Percentiles rank a stretch among this genome's conserved stretches.
Evolutionary conservation across 78 protist species (phyloP).

Genomic region (Tieghemostelium lacteum): DNA sequence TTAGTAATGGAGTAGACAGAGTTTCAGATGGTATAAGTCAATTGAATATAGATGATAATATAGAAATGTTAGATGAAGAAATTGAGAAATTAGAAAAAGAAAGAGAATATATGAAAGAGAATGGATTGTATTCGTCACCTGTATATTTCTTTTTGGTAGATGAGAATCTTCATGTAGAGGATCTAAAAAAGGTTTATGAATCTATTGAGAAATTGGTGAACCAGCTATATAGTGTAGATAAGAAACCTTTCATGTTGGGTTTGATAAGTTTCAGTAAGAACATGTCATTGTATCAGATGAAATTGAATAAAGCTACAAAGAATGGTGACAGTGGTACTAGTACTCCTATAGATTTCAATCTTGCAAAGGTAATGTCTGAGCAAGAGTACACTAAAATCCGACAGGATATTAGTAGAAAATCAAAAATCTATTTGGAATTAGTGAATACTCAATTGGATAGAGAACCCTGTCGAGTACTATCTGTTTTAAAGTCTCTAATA

Average conservation of each 20-base stretch:
- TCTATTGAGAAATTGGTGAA: too few species aligned
- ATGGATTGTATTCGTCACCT: background rate
- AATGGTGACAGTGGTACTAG: background rate
- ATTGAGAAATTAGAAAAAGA: too few species aligned
- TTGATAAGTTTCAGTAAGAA: conserved; percentile 40
- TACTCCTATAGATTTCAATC: background rate
- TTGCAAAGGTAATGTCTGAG: conserved; percentile 16
- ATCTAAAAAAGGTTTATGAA: conserved; percentile 19
- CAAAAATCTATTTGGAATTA: conserved; percentile 39
- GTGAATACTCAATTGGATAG: background rate
- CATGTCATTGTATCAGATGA: conserved; percentile 59
- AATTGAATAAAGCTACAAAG: background rate
- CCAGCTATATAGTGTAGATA: background rate
- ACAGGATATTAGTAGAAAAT: background rate
- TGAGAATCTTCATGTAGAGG: conserved; percentile 37
- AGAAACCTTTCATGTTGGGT: background rate
- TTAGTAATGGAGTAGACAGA: background rate
- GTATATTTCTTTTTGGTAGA: conserved; percentile 49
- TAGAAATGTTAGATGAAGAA: background rate
- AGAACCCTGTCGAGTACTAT: background rate
- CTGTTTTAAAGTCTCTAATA: conserved; percentile 2
- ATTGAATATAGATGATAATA: too few species aligned
- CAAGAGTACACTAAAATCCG: background rate
- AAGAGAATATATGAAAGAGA: background rate
- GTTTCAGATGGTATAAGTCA: background rate